phyloP scores from a whole-genome alignment of 306 rosid genomes.

The Casuarina glauca region DNA sequence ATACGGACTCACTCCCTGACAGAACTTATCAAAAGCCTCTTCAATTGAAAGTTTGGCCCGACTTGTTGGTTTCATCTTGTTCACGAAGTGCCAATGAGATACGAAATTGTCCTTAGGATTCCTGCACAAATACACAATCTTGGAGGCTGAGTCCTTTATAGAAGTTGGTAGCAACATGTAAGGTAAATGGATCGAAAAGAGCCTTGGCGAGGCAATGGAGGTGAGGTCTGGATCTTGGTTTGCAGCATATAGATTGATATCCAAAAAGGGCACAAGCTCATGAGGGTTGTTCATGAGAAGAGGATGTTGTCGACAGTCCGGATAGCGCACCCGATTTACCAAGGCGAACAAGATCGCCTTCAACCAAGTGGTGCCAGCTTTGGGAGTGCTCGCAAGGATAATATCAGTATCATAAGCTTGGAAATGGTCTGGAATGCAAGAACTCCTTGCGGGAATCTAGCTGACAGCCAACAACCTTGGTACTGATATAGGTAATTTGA shows the following conservation, averaged over 20 bases:
- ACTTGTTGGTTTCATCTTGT: slow-evolving; percentile 11
- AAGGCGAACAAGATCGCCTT: slow-evolving; percentile 33
- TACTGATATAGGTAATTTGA: slow-evolving; percentile 18
- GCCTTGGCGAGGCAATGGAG: neutral
- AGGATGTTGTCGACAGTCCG: slow-evolving; percentile 22
- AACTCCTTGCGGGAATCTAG: slow-evolving; percentile 27
- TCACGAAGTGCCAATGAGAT: slow-evolving; percentile 39
- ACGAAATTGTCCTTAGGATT: slow-evolving; percentile 35
- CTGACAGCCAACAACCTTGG: slow-evolving; percentile 42
- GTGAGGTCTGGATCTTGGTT: neutral
- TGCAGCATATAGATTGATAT: slow-evolving; percentile 1
- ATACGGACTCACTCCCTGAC: neutral
- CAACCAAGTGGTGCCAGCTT: slow-evolving; percentile 51
- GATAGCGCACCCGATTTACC: neutral
- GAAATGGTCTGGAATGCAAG: slow-evolving; percentile 16
- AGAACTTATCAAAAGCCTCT: slow-evolving; percentile 14
- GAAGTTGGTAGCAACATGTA: slow-evolving; percentile 14
- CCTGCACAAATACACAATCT: slow-evolving; percentile 33
- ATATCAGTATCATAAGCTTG: slow-evolving; percentile 23
- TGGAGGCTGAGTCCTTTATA: slow-evolving; percentile 16
- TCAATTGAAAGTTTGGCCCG: slow-evolving; percentile 10
- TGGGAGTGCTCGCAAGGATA: slow-evolving; percentile 35
- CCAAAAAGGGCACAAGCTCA: slow-evolving; percentile 39
- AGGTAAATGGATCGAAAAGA: slow-evolving; percentile 1
- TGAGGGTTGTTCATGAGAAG: slow-evolving; percentile 37